phyloP scores from a whole-genome alignment of 2,329 filamentous ascomycete species.

The Sclerotinia borealis region DNA sequence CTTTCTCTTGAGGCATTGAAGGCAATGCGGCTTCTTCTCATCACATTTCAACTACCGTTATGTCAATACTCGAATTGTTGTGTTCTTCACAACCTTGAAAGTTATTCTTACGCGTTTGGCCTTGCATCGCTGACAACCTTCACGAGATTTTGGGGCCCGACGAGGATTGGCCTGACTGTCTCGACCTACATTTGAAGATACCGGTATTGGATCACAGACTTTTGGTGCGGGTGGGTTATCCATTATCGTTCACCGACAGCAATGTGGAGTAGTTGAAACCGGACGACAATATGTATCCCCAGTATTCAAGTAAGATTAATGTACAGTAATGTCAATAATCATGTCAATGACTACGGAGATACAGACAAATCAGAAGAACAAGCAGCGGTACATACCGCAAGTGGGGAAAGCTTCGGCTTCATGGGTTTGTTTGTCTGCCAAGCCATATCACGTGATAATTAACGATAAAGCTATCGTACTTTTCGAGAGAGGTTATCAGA shows the following conservation, averaged over 20 bases:
- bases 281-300: not conserved
- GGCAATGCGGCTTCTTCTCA: slow-evolving; percentile 28
- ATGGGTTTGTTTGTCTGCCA: no score
- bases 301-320: not conserved
- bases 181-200: not conserved
- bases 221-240: not conserved
- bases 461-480: not conserved
- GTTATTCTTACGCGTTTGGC: slow-evolving; percentile 23
- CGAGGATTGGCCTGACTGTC: slow-evolving; percentile 18
- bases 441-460: not conserved
- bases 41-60: slow-evolving; percentile 28
- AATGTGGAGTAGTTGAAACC: not conserved
- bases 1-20: slow-evolving; percentile 25
- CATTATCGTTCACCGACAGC: not conserved
- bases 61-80: slow-evolving; percentile 6
- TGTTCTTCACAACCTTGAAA: not conserved
- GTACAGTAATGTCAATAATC: not conserved
- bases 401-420: no score
- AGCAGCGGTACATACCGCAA: no score
- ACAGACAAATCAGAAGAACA: not conserved
- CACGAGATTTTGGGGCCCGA: slow-evolving; percentile 26
- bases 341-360: not conserved
- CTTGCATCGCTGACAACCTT: slow-evolving; percentile 29
- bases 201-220: not conserved
- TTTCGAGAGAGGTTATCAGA: not conserved